Evolutionary conservation across 2,329 filamentous ascomycete species (phyloP).

Genomic region (Lachnellula arida): DNA sequence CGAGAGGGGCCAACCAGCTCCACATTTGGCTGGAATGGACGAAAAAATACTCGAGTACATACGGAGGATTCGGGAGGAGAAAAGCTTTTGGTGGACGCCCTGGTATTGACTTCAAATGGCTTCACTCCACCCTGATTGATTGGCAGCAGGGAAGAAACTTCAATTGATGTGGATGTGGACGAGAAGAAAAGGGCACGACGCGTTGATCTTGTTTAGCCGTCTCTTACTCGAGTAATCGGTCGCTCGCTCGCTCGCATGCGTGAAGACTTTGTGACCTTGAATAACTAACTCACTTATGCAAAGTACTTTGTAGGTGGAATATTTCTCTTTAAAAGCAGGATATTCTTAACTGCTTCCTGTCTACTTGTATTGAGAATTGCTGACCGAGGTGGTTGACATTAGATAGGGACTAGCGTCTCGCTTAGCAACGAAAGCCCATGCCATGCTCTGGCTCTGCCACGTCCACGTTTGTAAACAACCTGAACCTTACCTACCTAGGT

Average conservation of each 20-base stretch:
- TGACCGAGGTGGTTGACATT: background rate
- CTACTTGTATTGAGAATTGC: background rate
- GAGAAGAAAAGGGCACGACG: background rate
- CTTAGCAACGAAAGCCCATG: no score
- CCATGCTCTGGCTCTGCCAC: no score
- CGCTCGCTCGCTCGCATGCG: no score
- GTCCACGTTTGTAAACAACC: no score
- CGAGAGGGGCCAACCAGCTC: no score
- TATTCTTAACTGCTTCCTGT: background rate
- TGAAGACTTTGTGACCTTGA: no score
- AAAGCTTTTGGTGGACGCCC: constrained; percentile 3
- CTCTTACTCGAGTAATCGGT: background rate
- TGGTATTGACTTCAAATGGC: background rate
- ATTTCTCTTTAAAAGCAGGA: no score
- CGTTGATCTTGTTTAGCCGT: background rate
- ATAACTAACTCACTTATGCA: no score
- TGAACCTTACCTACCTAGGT: no score
- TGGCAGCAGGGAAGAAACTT: background rate
- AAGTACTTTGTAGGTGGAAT: no score
- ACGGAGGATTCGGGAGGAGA: constrained; percentile 21
- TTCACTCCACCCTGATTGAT: background rate
- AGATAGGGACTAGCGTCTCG: no score
- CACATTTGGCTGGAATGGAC: constrained; percentile 32
- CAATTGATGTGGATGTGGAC: background rate
- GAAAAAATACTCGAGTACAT: constrained; percentile 36